These are phyloP conservation scores for Ochetophila trinervis DNA, from an alignment of 306 rosid genomes.

Conservation along the genomic window DNA sequence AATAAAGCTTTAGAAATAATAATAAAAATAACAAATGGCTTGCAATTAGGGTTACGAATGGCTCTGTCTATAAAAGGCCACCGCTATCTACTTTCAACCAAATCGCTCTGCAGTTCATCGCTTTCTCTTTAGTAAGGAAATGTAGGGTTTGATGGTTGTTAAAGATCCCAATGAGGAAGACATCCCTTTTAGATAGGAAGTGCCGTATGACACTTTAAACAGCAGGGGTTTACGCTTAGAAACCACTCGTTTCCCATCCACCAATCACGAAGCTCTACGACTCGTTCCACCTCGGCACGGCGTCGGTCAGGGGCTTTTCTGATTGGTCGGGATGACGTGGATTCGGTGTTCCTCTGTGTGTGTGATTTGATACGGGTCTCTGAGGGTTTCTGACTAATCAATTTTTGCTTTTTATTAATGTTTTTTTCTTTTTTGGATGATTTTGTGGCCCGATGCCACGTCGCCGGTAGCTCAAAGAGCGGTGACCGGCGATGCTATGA, in stretches of 20 bases:
- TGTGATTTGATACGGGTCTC: conserved; percentile 76
- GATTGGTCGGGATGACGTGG: conserved; percentile 32
- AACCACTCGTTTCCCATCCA: conserved; percentile 30
- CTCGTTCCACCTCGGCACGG: conserved; percentile 22
- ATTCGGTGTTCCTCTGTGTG: conserved; percentile 36
- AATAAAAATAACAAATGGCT: too few relatives aligned
- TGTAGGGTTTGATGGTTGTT: too few relatives aligned
- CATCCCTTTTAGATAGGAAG: conserved; percentile 86
- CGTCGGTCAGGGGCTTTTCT: conserved; percentile 7
- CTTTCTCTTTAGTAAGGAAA: too few relatives aligned
- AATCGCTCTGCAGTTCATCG: too few relatives aligned
- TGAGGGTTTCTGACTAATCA: conserved; percentile 38
- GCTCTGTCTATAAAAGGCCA: neutral
- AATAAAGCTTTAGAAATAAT: too few relatives aligned
- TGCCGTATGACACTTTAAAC: conserved; percentile 91
- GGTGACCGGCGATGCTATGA: conserved; percentile 69
- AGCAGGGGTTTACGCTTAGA: conserved; percentile 30
- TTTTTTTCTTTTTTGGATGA: neutral
- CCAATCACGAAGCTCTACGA: neutral
- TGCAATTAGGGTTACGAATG: conserved; percentile 6
- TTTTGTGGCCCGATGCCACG: conserved; percentile 62
- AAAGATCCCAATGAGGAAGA: conserved; percentile 63
- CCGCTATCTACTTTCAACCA: neutral
- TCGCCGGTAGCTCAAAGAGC: conserved; percentile 53
- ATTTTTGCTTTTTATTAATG: neutral